Conservation (phyloP, 331 rosid genomes). For the Malus hybrid region DNA sequence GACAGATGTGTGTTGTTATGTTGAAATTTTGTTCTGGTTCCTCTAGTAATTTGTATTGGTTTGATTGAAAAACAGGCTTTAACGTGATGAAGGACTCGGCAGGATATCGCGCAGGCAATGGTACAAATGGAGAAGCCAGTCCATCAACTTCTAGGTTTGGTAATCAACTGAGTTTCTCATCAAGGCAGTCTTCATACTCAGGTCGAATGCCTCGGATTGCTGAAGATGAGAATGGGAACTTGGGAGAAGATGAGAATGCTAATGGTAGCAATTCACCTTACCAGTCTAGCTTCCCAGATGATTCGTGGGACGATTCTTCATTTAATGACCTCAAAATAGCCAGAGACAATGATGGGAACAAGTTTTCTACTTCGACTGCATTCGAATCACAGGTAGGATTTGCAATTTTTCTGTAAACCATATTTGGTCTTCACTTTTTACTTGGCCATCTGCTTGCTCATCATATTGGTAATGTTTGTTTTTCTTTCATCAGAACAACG, state of each 20-base stretch:
- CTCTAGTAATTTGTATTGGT: background rate
- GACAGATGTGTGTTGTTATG: background rate
- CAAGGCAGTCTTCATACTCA: conserved; percentile 32
- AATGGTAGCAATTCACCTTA: conserved; percentile 20
- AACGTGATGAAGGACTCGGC: conserved; percentile 32
- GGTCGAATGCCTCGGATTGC: conserved; percentile 49
- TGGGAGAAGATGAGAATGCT: conserved; percentile 25
- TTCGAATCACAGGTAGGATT: conserved; percentile 47
- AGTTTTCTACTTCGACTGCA: conserved; percentile 40
- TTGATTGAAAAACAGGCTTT: conserved; percentile 29
- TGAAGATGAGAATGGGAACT: conserved; percentile 37
- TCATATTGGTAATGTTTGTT: background rate
- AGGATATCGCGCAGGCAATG: conserved; percentile 26
- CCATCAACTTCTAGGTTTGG: conserved; percentile 31
- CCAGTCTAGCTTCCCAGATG: conserved; percentile 34
- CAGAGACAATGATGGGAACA: conserved; percentile 40
- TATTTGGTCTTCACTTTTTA: background rate
- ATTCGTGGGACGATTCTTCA: conserved; percentile 48
- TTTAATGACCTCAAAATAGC: conserved; percentile 39
- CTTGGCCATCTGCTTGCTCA: background rate
- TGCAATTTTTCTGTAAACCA: background rate
- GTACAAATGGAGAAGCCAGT: conserved; percentile 36
- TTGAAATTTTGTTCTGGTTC: background rate
- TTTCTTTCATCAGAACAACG: conserved; percentile 26
- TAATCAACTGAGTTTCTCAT: conserved; percentile 34